phyloP scores from a whole-genome alignment of 2,329 filamentous ascomycete genomes.

The Alternaria infectoria region DNA sequence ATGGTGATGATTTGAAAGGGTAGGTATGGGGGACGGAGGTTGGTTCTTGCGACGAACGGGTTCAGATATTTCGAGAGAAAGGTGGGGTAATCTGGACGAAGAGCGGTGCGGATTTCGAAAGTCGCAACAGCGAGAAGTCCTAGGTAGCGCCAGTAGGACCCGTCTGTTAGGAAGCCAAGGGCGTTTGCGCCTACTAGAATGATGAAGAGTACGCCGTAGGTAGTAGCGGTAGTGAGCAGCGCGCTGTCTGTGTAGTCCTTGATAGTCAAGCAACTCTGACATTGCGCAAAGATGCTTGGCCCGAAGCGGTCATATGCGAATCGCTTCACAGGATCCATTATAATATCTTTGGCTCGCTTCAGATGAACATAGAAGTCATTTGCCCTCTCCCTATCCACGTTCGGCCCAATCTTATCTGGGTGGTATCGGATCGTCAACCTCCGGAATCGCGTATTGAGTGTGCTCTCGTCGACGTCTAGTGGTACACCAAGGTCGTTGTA shows the following conservation, averaged over 20 bases:
- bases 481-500: constrained; percentile 79
- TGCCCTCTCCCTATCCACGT: constrained; percentile 35
- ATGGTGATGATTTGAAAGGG: constrained; percentile 85
- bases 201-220: constrained; percentile 37
- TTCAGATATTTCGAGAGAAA: constrained; percentile 57
- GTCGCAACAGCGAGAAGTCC: constrained; percentile 61
- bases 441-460: constrained; percentile 84
- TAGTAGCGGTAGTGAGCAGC: constrained; percentile 47
- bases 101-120: constrained; percentile 64
- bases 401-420: constrained; percentile 75
- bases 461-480: constrained; percentile 71
- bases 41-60: constrained; percentile 52
- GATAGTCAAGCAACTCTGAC: constrained; percentile 67
- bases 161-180: constrained; percentile 43
- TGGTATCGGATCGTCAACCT: constrained; percentile 69
- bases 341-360: constrained; percentile 83
- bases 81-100: constrained; percentile 55
- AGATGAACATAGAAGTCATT: constrained; percentile 76
- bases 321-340: constrained; percentile 80
- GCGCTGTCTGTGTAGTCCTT: constrained; percentile 76
- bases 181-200: constrained; percentile 42
- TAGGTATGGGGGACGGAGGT: constrained; percentile 67
- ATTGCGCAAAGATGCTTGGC: constrained; percentile 64
- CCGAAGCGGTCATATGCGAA: constrained; percentile 83
- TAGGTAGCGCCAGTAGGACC: constrained; percentile 55